Evolutionary conservation across 192 early-diverging fungal genomes (phyloP).

Genomic region (Martensiomyces pterosporus): DNA sequence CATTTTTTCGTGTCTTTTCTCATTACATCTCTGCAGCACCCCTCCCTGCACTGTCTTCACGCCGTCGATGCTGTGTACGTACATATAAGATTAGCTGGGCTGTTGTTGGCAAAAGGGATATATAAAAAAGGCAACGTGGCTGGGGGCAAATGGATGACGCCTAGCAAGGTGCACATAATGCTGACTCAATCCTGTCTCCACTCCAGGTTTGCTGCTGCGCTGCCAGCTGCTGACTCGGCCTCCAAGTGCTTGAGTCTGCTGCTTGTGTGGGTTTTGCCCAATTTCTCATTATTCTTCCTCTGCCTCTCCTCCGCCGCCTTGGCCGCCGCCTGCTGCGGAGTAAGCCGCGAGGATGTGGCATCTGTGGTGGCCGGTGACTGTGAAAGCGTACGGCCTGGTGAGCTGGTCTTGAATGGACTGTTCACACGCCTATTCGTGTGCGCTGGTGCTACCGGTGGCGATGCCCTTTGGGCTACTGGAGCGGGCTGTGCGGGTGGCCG

Average conservation of each 20-base stretch:
- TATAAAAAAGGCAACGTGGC: not conserved
- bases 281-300: not conserved
- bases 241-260: not conserved
- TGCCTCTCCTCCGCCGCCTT: not conserved
- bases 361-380: too few species aligned
- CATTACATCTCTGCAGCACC: too few species aligned
- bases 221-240: not conserved
- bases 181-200: not conserved
- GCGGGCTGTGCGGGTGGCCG: not conserved
- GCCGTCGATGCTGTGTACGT: too few species aligned
- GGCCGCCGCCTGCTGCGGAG: not conserved
- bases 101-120: not conserved
- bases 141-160: not conserved
- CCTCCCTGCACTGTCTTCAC: too few species aligned
- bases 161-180: too few species aligned
- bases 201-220: not conserved
- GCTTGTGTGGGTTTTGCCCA: not conserved
- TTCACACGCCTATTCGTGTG: not conserved
- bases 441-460: too few species aligned
- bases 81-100: not conserved
- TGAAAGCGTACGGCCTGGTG: too few species aligned
- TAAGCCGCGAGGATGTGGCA: too few species aligned
- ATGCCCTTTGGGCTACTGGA: not conserved
- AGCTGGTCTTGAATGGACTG: too few species aligned
- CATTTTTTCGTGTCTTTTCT: too few species aligned